phyloP scores from a whole-genome alignment of 1,139 yeast species.

The Chernovozyma aurita region DNA sequence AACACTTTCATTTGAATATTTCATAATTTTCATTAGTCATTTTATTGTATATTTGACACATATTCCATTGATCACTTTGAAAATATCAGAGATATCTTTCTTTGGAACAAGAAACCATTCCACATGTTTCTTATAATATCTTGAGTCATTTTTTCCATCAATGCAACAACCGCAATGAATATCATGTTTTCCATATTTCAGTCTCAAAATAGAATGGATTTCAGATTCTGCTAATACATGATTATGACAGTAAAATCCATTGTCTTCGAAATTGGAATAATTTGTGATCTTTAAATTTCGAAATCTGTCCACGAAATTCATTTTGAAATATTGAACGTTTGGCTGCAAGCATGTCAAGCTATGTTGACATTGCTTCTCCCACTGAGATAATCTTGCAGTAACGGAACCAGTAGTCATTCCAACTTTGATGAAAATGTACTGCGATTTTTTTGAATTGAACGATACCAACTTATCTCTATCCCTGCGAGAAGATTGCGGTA shows the following conservation, averaged over 20 bases:
- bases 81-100: conserved; percentile 31
- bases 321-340: conserved; percentile 3
- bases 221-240: conserved; percentile 35
- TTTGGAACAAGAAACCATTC: conserved; percentile 61
- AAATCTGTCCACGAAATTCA: conserved; percentile 6
- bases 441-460: conserved; percentile 36
- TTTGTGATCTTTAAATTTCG: conserved; percentile 8
- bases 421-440: conserved; percentile 44
- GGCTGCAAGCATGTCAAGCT: conserved; percentile 36
- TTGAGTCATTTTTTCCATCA: conserved; percentile 10
- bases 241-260: conserved; percentile 30
- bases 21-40: too few relatives aligned
- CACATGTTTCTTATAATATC: conserved; percentile 36
- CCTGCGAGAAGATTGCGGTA: conserved; percentile 20
- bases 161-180: conserved; percentile 38
- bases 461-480: conserved; percentile 26
- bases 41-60: conserved; percentile 12
- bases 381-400: conserved; percentile 40
- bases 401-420: conserved; percentile 54
- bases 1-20: too few relatives aligned
- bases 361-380: conserved; percentile 54
- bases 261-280: conserved; percentile 9
- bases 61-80: conserved; percentile 32
- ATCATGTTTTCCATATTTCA: conserved; percentile 40
- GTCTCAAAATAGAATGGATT: conserved; percentile 35